phyloP scores from a whole-genome alignment of 2,329 filamentous ascomycete genomes.

The Peltaster fructicola region DNA sequence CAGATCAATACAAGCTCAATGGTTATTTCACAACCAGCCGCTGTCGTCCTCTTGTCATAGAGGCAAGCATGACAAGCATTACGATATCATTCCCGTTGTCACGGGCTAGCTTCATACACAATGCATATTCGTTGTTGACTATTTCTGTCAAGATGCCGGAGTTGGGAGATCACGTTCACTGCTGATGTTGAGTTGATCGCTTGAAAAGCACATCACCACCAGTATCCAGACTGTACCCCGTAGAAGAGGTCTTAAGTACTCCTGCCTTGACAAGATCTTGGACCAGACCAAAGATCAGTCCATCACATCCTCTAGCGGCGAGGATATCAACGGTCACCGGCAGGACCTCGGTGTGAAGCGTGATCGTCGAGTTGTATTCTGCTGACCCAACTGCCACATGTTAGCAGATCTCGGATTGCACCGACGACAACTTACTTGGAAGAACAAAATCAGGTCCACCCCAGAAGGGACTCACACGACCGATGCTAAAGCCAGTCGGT shows the following conservation, averaged over 20 bases:
- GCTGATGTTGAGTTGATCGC: slow-evolving; percentile 2
- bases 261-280: slow-evolving; percentile 33
- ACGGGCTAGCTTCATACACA: too few relatives aligned
- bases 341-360: slow-evolving; percentile 30
- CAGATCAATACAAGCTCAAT: too few relatives aligned
- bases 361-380: slow-evolving; percentile 30
- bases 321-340: slow-evolving; percentile 42
- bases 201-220: slow-evolving; percentile 25
- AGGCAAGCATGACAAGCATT: too few relatives aligned
- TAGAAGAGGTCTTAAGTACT: slow-evolving; percentile 27
- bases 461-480: slow-evolving; percentile 30
- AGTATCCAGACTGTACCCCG: slow-evolving; percentile 24
- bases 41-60: too few relatives aligned
- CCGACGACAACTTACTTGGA: slow-evolving; percentile 19
- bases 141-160: too few relatives aligned
- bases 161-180: too few relatives aligned
- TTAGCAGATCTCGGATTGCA: neutral
- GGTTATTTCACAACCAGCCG: too few relatives aligned
- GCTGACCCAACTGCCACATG: slow-evolving; percentile 22
- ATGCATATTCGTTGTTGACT: too few relatives aligned
- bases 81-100: too few relatives aligned
- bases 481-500: slow-evolving; percentile 30
- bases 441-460: slow-evolving; percentile 32
- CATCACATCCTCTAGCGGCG: slow-evolving; percentile 43
- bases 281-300: slow-evolving; percentile 37